Evolutionary conservation across 1,139 yeast genomes (phyloP).

Genomic region (Hyphopichia wangnamkhiaoensis): DNA sequence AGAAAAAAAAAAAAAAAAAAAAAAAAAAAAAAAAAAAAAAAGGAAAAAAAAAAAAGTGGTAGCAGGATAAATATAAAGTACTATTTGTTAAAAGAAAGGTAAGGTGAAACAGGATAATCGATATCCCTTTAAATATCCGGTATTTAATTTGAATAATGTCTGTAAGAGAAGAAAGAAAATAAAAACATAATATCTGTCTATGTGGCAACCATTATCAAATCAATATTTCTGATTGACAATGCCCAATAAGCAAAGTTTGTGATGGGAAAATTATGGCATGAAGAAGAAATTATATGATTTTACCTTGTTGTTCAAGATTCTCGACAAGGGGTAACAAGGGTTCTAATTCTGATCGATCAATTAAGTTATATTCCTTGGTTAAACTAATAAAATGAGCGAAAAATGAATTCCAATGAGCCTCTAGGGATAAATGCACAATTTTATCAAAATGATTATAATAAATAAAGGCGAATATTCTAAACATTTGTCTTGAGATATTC

Average conservation of each 20-base stretch:
- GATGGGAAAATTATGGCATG: too few relatives aligned
- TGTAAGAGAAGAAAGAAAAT: too few relatives aligned
- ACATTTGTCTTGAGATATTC: constrained; percentile 88
- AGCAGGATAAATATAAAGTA: too few relatives aligned
- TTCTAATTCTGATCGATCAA: constrained; percentile 75
- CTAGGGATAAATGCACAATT: constrained; percentile 82
- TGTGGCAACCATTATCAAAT: too few relatives aligned
- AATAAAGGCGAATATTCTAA: constrained; percentile 93
- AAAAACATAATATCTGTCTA: too few relatives aligned
- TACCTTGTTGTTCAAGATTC: constrained; percentile 82
- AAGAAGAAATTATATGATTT: constrained; percentile 56
- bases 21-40: too few relatives aligned
- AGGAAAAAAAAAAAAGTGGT: too few relatives aligned
- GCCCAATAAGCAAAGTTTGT: too few relatives aligned
- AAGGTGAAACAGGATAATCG: not conserved
- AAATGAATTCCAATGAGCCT: constrained; percentile 98
- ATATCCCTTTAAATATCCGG: not conserved
- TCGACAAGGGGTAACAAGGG: constrained; percentile 80
- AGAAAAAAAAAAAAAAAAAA: too few relatives aligned
- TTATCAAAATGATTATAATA: constrained; percentile 94
- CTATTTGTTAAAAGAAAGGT: too few relatives aligned
- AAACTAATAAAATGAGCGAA: constrained; percentile 95
- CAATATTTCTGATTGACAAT: too few relatives aligned
- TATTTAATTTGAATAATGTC: too few relatives aligned
- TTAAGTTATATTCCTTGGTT: constrained; percentile 76